Base-by-base conservation (phyloP, 306 rosid species). In the Citrullus colocynthis region DNA sequence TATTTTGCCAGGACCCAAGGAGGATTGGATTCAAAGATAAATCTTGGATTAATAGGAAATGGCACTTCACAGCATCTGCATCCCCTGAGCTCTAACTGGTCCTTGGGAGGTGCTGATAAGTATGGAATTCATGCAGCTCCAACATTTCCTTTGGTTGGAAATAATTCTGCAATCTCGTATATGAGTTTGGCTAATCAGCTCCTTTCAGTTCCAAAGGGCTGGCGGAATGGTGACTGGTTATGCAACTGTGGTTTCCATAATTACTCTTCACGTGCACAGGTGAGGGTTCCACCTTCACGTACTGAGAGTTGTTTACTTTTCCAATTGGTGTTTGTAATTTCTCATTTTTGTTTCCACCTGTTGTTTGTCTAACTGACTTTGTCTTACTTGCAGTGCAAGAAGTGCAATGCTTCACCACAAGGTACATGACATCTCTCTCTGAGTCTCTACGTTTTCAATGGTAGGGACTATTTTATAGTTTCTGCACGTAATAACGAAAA, bases 211-310 rank as follows among this genome's bases (percentile, higher is more conserved):
- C 90, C 87, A 7, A 95, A 88, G 79, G 97, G 93, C 14, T 95
- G 97, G 97, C 97, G 93, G 17, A 88, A 77, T 83, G 99, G 99
- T 45, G 99, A 95, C 78, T 95, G 99, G 99, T 28, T 95, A 66
- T 95, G 99, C 84, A 85, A 80, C 82, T 95, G 97, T 75, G 96
- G 99, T 77, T 95, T 95, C 80, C 99, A 95, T 77, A 95, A 95
- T 80, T 95, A 92, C 83, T 88, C 95, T 4, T 95, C 97, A 48
- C 94, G 93, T 51, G 85, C 88, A n/a, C 93, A 95, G 91, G 99
- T 95, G 72, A 76, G 83, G n/a, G 54, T 76, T 67, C 51, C 66
- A 21, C 44, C 59, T 58, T 42, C 8, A 44, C 49, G 36, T 70
- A 78, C 17, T 11, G 49, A 16, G 34, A 17, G 51, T 62, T 76